Evolutionary conservation across 73 alveolate genomes (phyloP).

Genomic region (Paramecium pentaurelia): DNA sequence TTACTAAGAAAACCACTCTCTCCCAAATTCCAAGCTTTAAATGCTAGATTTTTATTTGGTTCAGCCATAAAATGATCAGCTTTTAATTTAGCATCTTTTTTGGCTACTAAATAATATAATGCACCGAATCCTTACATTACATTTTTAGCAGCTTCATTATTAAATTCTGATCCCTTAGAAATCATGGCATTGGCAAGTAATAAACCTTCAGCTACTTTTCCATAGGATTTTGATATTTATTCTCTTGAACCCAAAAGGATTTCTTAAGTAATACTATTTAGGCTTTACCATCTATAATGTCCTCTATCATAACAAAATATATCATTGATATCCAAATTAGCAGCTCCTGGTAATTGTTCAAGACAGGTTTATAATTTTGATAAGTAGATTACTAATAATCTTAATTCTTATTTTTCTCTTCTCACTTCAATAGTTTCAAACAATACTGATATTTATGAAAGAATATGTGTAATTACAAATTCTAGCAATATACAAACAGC

Average conservation of each 20-base stretch:
- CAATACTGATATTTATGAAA: not conserved
- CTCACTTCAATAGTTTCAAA: not conserved
- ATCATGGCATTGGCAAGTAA: slow-evolving; percentile 57
- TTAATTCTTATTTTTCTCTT: not conserved
- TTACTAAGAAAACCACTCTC: slow-evolving; percentile 36
- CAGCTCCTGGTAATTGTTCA: slow-evolving; percentile 1
- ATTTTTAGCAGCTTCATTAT: not conserved
- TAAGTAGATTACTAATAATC: not conserved
- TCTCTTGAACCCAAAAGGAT: not conserved
- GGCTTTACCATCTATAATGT: not conserved
- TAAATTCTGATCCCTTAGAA: slow-evolving; percentile 53
- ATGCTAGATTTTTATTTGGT: slow-evolving; percentile 30
- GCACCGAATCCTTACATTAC: slow-evolving; percentile 54
- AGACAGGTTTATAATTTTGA: slow-evolving; percentile 16
- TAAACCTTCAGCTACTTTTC: slow-evolving; percentile 40
- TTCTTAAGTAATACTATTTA: not conserved
- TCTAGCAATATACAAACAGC: not conserved
- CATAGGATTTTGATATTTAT: not conserved
- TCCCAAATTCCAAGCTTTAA: slow-evolving; percentile 59
- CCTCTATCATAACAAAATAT: not conserved
- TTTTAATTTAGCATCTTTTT: slow-evolving; percentile 8
- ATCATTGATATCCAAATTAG: slow-evolving; percentile 36
- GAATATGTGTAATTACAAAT: not conserved
- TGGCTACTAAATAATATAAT: slow-evolving; percentile 40
- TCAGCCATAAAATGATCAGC: slow-evolving; percentile 60